phyloP scores from a whole-genome alignment of 2,329 filamentous ascomycete genomes.

The Aspergillus hortae region DNA sequence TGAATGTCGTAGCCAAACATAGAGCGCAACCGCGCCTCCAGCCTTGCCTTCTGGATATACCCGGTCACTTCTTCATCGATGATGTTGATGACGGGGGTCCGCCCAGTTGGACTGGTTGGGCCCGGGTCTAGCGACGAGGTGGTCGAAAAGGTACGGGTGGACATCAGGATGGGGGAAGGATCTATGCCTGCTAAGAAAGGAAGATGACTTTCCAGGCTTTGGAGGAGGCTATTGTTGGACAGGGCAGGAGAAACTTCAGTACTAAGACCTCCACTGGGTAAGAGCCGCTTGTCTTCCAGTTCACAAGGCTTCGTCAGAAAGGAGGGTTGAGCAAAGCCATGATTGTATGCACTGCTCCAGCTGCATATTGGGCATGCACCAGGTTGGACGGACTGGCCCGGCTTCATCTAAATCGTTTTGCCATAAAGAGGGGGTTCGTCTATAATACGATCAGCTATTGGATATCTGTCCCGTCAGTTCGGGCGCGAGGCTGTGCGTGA shows the following conservation, averaged over 20 bases:
- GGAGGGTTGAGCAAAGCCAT: neutral
- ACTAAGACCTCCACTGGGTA: neutral
- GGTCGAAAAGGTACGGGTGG: neutral
- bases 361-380: neutral
- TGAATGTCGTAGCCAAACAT: constrained; percentile 7
- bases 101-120: neutral
- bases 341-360: neutral
- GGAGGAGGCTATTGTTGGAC: neutral
- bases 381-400: neutral
- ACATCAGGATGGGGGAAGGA: neutral
- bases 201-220: neutral
- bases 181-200: neutral
- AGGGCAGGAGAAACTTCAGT: neutral
- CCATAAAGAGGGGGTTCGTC: neutral
- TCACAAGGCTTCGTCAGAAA: neutral
- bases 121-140: neutral
- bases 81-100: constrained; percentile 3
- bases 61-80: constrained; percentile 4
- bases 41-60: constrained; percentile 8
- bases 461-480: neutral
- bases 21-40: constrained; percentile 5
- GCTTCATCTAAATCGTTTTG: neutral
- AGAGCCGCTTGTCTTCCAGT: neutral
- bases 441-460: neutral
- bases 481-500: neutral